These are phyloP conservation scores for Chlamydomonas sp. DNA, from an alignment of 139 green algal species.

Conservation along the genomic window DNA sequence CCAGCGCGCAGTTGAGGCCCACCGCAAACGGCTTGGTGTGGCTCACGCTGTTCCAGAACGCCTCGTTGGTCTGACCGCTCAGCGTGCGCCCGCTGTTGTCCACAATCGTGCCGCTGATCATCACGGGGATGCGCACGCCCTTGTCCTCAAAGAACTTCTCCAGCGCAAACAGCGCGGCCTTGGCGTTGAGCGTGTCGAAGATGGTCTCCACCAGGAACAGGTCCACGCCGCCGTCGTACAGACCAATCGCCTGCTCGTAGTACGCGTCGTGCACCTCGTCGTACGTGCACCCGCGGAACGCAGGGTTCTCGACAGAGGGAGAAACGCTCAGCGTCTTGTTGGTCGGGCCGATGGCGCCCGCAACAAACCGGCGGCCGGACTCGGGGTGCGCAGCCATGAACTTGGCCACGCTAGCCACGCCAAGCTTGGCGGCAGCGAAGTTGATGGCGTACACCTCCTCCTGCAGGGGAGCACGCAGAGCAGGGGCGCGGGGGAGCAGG, in stretches of 20 bases:
- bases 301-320: slow-evolving; percentile 95
- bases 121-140: slow-evolving; percentile 76
- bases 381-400: slow-evolving; percentile 74
- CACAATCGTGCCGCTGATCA: slow-evolving; percentile 94
- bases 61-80: slow-evolving; percentile 96
- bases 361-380: slow-evolving; percentile 77
- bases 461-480: too few relatives aligned
- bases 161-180: slow-evolving; percentile 87
- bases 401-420: slow-evolving; percentile 60
- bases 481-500: too few relatives aligned
- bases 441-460: slow-evolving; percentile 91
- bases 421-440: slow-evolving; percentile 71
- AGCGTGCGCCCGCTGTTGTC: slow-evolving; percentile 92
- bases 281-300: slow-evolving; percentile 86
- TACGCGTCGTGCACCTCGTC: slow-evolving; percentile 94
- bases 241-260: slow-evolving; percentile 78
- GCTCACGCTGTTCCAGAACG: slow-evolving; percentile 91
- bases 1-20: slow-evolving; percentile 95
- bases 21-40: slow-evolving; percentile 89
- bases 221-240: slow-evolving; percentile 88
- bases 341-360: slow-evolving; percentile 90
- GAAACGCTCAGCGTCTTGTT: slow-evolving; percentile 95
- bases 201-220: slow-evolving; percentile 98
- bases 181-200: slow-evolving; percentile 97
- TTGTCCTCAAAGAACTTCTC: slow-evolving; percentile 83